phyloP scores from a whole-genome alignment of 805 yeast species.

The Blastobotrys terrestris region DNA sequence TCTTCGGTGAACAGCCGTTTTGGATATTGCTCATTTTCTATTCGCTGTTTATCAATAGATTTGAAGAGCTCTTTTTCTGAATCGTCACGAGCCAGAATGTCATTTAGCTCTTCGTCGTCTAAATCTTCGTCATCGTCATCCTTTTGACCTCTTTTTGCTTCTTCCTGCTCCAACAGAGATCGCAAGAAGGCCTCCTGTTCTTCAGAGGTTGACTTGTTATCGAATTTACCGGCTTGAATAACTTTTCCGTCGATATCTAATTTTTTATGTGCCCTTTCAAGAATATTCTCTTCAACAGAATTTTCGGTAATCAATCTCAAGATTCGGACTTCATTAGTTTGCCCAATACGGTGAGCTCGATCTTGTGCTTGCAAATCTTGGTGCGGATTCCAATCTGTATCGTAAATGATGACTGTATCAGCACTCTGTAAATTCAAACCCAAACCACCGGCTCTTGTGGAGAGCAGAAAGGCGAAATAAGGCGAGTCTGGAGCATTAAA shows the following conservation, averaged over 20 bases:
- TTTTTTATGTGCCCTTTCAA: conserved; percentile 88
- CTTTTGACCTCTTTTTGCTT: conserved; percentile 40
- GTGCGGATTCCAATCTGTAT: conserved; percentile 99
- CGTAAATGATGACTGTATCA: conserved; percentile 94
- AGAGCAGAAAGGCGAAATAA: conserved; percentile 77
- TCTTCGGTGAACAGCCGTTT: conserved; percentile 55
- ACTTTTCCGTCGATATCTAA: conserved; percentile 96
- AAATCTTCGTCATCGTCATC: conserved; percentile 66
- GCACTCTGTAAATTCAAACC: conserved; percentile 96
- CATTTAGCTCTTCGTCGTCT: conserved; percentile 80
- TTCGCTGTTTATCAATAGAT: conserved; percentile 56
- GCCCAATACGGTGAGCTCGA: conserved; percentile 98
- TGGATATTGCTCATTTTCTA: conserved; percentile 35
- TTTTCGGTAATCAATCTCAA: conserved; percentile 85
- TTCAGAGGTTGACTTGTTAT: conserved; percentile 91
- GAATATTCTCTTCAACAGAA: conserved; percentile 88
- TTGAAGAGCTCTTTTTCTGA: conserved; percentile 59
- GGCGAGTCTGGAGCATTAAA: conserved; percentile 85
- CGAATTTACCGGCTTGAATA: conserved; percentile 97
- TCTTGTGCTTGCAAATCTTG: conserved; percentile 99
- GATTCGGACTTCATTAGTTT: conserved; percentile 92
- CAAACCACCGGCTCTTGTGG: conserved; percentile 97
- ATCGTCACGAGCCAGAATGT: conserved; percentile 75
- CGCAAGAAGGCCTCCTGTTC: conserved; percentile 93
- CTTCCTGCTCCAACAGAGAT: conserved; percentile 82